These are phyloP conservation scores for Fragaria nilgerrensis DNA, from an alignment of 306 rosid genomes.

Conservation along the genomic window DNA sequence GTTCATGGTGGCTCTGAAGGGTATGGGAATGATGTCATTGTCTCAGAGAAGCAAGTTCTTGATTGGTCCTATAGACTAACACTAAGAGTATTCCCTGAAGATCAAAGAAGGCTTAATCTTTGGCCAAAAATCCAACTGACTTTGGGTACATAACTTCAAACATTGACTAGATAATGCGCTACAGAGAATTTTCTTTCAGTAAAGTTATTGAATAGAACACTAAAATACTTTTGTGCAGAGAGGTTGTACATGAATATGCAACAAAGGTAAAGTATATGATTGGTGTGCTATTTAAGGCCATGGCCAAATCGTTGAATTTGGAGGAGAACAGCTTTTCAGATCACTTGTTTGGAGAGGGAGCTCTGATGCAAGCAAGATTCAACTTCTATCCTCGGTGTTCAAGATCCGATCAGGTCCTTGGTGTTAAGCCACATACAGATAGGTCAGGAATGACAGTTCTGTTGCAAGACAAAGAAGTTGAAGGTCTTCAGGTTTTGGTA, in stretches of 20 bases:
- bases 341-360: conserved; percentile 40
- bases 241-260: conserved; percentile 42
- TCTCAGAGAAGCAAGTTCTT: conserved; percentile 50
- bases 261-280: conserved; percentile 33
- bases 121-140: conserved; percentile 58
- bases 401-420: conserved; percentile 62
- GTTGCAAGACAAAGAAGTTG: conserved; percentile 65
- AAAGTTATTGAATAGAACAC: background rate
- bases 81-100: conserved; percentile 47
- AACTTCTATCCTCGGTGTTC: conserved; percentile 72
- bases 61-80: conserved; percentile 70
- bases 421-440: conserved; percentile 71
- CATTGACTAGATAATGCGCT: background rate
- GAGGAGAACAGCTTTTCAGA: conserved; percentile 59
- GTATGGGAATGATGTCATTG: conserved; percentile 59
- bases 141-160: conserved; percentile 37
- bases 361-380: conserved; percentile 43
- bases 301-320: conserved; percentile 69
- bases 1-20: conserved; percentile 45
- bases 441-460: conserved; percentile 58
- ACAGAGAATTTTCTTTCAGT: background rate
- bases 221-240: conserved; percentile 19
- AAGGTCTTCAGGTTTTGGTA: conserved; percentile 76
- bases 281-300: conserved; percentile 49
- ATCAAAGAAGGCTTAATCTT: conserved; percentile 41